Base-by-base conservation (phyloP, 1,284 basidiomycete genomes). In the Cystobasidiaceae sp. region DNA sequence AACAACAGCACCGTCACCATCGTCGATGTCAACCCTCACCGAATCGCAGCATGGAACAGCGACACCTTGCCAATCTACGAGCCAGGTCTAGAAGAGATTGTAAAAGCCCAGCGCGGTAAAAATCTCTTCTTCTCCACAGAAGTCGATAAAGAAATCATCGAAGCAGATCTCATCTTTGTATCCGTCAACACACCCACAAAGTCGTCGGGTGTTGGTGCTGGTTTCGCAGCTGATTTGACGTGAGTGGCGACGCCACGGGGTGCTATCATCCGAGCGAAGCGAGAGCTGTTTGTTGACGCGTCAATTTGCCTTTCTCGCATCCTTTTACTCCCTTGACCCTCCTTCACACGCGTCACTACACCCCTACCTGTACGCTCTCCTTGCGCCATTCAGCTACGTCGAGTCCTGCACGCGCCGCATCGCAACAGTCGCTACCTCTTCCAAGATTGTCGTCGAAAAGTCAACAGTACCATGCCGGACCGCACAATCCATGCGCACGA, bases 361-460 rank as follows among this genome's bases (percentile, higher is more conserved):
- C 17, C 7, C n/a, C 9, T 27, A 32, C 9, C 21, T 32, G 9
- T 23, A 15, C 50, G 27, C 1, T 37, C 43, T n/a, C 44, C 41
- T 19, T 46, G n/a, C 2, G 2, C 15, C 17, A 34, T 67, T 7
- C 67, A 96, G 92, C 81, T 97, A 93, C 79, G 89, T 97, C 71
- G 94, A 98, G 77, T 85, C 89, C 28, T 94, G 93, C 44, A 97
- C 96, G 41, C 90, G 94, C 70, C 89, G 89, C 71, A 98, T 98
- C 72, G 94, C 96, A 45, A 85, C 85, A 58, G 88, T 97, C 64
- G 89, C 96, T 37, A 88, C 82, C 39, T 85, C 89, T 6, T 89
- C 86, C 77, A 98, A 98, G 82, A 98, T 99, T 74, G 94, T 99
- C 70, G 93, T 99, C 64, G 96, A 99, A 77, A 99, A 99, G 80